Percentiles rank a stretch among this genome's conserved stretches.
phyloP scores from a whole-genome alignment of 2,329 filamentous ascomycete species.

The Teratosphaeria destructans region DNA sequence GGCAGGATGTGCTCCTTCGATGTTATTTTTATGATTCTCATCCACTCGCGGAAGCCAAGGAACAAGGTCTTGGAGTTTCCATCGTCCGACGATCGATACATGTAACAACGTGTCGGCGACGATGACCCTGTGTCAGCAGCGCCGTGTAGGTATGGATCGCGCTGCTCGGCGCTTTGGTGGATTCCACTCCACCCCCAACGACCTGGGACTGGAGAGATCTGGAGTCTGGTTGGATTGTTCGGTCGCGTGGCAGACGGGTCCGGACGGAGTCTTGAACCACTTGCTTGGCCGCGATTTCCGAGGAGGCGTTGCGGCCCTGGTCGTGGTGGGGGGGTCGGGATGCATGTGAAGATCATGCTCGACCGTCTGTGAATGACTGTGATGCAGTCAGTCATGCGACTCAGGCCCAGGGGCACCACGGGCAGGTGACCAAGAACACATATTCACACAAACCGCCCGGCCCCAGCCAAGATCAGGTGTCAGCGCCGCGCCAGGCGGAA shows the following conservation, averaged over 20 bases:
- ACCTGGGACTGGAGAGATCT: background rate
- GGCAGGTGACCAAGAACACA: background rate
- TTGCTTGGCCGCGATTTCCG: too few relatives aligned
- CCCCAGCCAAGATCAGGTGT: background rate
- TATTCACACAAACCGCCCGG: background rate
- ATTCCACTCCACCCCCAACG: background rate
- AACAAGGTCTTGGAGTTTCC: too few relatives aligned
- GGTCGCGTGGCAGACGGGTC: background rate
- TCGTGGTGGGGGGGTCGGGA: background rate
- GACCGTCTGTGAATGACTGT: background rate
- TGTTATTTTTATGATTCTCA: too few relatives aligned
- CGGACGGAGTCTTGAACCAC: background rate
- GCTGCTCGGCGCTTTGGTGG: background rate
- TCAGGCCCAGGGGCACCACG: too few relatives aligned
- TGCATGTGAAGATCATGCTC: background rate
- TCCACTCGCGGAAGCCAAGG: too few relatives aligned
- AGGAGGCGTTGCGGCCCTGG: too few relatives aligned
- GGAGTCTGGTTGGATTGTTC: background rate
- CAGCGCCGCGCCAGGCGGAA: too few relatives aligned
- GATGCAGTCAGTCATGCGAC: background rate
- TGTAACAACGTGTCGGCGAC: too few relatives aligned
- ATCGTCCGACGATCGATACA: too few relatives aligned
- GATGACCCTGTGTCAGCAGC: background rate
- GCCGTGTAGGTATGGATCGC: background rate
- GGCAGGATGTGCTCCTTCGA: background rate